Conservation (phyloP, 2,329 filamentous ascomycete genomes). For the Fusarium pseudonygamai region DNA sequence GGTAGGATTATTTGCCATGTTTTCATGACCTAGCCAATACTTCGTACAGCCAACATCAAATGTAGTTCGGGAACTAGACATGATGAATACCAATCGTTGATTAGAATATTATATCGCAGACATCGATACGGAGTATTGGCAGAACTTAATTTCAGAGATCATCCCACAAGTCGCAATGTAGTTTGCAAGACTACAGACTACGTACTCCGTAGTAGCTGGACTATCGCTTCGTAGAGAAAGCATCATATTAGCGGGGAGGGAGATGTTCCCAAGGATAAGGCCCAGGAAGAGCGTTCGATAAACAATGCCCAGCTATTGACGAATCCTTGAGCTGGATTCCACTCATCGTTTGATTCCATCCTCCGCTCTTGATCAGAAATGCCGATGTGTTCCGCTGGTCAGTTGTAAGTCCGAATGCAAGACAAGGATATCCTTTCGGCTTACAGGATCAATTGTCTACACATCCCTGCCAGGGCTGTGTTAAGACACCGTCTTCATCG, state of each 20-base stretch:
- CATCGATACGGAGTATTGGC: slow-evolving; percentile 21
- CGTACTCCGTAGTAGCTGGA: neutral
- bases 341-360: slow-evolving; percentile 12
- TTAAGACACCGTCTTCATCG: slow-evolving; percentile 45
- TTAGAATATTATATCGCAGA: neutral
- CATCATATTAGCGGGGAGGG: slow-evolving; percentile 29
- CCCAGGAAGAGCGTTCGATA: slow-evolving; percentile 15
- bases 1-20: neutral
- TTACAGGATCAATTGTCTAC: slow-evolving; percentile 32
- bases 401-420: slow-evolving; percentile 21
- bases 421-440: slow-evolving; percentile 32
- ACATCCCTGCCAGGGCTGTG: slow-evolving; percentile 41
- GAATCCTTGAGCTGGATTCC: slow-evolving; percentile 21
- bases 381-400: slow-evolving; percentile 26
- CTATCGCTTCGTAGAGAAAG: slow-evolving; percentile 10
- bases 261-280: slow-evolving; percentile 26
- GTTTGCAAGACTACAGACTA: neutral
- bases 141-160: slow-evolving; percentile 22
- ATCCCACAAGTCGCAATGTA: slow-evolving; percentile 35
- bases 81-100: neutral
- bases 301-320: slow-evolving; percentile 32
- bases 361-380: slow-evolving; percentile 7
- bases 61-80: slow-evolving; percentile 1
- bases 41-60: neutral
- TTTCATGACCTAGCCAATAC: neutral